A percentile compares a stretch with the other conserved stretches of the same genome.
phyloP scores from a whole-genome alignment of 371 early-diverging fungal species.

The Apophysomyces ossiformis region DNA sequence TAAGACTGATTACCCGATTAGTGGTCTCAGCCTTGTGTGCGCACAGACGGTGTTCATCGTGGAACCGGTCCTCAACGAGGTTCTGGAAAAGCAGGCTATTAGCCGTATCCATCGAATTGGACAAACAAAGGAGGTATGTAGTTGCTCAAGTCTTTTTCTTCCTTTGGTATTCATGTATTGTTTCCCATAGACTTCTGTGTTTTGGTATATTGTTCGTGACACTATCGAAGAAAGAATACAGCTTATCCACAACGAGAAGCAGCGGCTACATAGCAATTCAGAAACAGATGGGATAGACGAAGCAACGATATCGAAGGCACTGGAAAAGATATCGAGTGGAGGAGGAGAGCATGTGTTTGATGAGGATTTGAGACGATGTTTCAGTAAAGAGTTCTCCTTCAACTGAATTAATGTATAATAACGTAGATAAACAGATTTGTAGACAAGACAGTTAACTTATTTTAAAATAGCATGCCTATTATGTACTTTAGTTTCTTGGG shows the following conservation, averaged over 20 bases:
- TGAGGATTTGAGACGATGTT: constrained; percentile 29
- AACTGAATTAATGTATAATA: neutral
- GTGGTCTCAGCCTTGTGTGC: constrained; percentile 47
- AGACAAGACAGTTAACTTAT: neutral
- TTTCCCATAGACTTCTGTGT: constrained; percentile 25
- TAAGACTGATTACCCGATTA: constrained; percentile 10
- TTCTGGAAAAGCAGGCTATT: constrained; percentile 63
- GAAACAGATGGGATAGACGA: neutral
- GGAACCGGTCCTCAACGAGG: constrained; percentile 57
- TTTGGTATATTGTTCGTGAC: constrained; percentile 34
- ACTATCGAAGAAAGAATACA: constrained; percentile 50
- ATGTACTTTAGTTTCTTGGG: too few species aligned
- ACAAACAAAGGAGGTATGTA: constrained; percentile 88
- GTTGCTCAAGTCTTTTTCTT: constrained; percentile 13
- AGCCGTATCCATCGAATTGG: constrained; percentile 96
- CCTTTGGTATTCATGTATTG: constrained; percentile 10
- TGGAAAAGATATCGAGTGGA: constrained; percentile 18
- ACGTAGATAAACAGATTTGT: neutral
- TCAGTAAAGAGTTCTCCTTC: constrained; percentile 2
- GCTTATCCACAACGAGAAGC: constrained; percentile 37
- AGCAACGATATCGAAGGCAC: neutral
- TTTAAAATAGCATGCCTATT: too few species aligned
- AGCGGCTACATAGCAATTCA: neutral
- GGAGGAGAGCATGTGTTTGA: constrained; percentile 29
- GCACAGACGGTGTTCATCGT: constrained; percentile 61